Base-by-base conservation (phyloP, 2,329 filamentous ascomycete genomes). In the Ceratocystis variospora region DNA sequence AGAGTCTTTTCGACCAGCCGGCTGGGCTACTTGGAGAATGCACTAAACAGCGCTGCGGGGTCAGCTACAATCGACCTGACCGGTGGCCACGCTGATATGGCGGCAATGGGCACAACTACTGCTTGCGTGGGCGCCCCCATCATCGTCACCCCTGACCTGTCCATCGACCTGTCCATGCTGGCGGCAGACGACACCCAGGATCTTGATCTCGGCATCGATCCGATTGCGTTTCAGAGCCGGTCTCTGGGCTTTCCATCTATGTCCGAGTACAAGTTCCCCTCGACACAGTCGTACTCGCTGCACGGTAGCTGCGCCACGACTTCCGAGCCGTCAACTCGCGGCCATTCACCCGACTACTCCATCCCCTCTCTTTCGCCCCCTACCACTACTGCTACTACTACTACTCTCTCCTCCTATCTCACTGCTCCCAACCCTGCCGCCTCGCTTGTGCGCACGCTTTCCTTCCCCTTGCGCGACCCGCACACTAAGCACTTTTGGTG, bases 401-500 rank as follows among this genome's bases (percentile, higher is more conserved):
- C 88, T 2, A 92, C 86, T 8, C 80, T 96, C 67, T 79, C 91
- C 71, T 81, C 82, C 69, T 96, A 94, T 76, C 83, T 97, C 61
- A 91, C 88, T 2, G 79, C 82, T 0, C 77, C 88, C 68, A 96
- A 95, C 73, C 91, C 92, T 22, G 87, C 90, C 25, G 88, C 92
- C 19, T 87, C 87, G 50, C 80, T 96, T 44, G 90, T 96, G 46
- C 87, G 87, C 72, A 88, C 87, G 70, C 83, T 93, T 70, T 89
- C 87, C 68, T 86, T 87, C 73, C 85, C 77, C 70, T 79, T 80
- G 72, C 83, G 80, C 69, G 88, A 85, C 74, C 86, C 81, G 72
- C 83, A 81, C 76, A 87, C 82, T 71, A 90, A 87, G 74, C 86
- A 96, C 78, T 96, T 93, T 76, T 97, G 93, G 93, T 96, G 90